These are phyloP conservation scores for Xylaria castorea DNA, from an alignment of 495 filamentous ascomycete species.

Conservation along the genomic window DNA sequence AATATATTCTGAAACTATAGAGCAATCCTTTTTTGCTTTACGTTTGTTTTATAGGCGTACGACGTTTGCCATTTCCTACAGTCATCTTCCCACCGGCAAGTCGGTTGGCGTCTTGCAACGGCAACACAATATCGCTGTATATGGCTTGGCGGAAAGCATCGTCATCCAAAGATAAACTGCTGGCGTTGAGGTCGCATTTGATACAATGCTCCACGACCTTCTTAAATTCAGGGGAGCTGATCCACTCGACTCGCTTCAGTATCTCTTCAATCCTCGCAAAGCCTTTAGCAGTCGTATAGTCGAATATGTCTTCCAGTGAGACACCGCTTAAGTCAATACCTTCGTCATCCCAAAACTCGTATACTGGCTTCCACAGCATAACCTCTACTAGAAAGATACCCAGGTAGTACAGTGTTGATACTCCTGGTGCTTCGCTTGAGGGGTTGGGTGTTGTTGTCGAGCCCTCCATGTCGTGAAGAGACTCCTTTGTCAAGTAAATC, in stretches of 20 bases:
- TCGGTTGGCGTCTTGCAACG: slow-evolving; percentile 17
- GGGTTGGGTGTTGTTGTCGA: neutral
- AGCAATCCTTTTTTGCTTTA: no score
- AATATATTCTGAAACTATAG: no score
- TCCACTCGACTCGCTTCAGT: slow-evolving; percentile 20
- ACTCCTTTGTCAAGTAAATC: slow-evolving; percentile 13
- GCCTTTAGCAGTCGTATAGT: slow-evolving; percentile 17
- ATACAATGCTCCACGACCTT: slow-evolving; percentile 21
- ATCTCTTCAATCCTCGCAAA: slow-evolving; percentile 18
- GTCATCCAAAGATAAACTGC: slow-evolving; percentile 18
- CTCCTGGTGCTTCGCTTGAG: slow-evolving; percentile 12
- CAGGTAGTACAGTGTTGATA: slow-evolving; percentile 11
- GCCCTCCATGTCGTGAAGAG: neutral
- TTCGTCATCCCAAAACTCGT: slow-evolving; percentile 16
- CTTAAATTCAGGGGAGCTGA: slow-evolving; percentile 14
- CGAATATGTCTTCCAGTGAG: slow-evolving; percentile 13
- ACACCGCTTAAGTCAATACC: neutral
- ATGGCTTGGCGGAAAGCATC: slow-evolving; percentile 20
- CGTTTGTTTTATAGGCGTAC: no score
- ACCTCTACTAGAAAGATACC: slow-evolving; percentile 10
- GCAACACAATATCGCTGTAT: slow-evolving; percentile 14
- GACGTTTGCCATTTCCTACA: neutral
- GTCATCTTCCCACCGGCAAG: slow-evolving; percentile 19
- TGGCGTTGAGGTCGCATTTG: slow-evolving; percentile 13
- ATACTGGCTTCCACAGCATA: slow-evolving; percentile 20